phyloP scores from a whole-genome alignment of 2,329 filamentous ascomycete genomes.

The Neofusicoccum sp. region DNA sequence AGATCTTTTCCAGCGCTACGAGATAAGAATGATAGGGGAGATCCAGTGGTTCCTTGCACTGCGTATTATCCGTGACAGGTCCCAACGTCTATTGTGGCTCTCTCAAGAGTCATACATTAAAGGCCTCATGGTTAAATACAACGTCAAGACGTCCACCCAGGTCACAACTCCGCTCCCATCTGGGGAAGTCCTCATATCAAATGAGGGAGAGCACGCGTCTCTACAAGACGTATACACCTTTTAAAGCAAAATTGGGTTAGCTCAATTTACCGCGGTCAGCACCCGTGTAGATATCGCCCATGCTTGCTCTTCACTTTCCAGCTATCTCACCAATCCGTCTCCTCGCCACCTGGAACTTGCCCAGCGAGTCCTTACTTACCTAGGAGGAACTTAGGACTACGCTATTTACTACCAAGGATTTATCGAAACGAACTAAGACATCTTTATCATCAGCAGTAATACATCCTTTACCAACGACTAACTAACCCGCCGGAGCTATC shows the following conservation, averaged over 20 bases:
- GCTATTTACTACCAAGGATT: slow-evolving; percentile 21
- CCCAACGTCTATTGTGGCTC: slow-evolving; percentile 16
- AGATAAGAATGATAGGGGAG: slow-evolving; percentile 18
- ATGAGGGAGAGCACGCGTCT: slow-evolving; percentile 15
- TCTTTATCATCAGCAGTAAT: slow-evolving; percentile 22
- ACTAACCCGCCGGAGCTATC: slow-evolving; percentile 24
- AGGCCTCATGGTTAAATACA: slow-evolving; percentile 26
- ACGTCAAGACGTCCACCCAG: slow-evolving; percentile 22
- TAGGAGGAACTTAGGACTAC: slow-evolving; percentile 15
- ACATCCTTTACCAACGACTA: slow-evolving; percentile 27
- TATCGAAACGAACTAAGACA: slow-evolving; percentile 11
- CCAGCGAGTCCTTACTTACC: slow-evolving; percentile 23
- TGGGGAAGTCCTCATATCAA: slow-evolving; percentile 12
- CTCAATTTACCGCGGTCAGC: slow-evolving; percentile 23
- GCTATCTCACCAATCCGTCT: slow-evolving; percentile 25
- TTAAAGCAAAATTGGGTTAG: slow-evolving; percentile 25
- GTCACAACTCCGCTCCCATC: slow-evolving; percentile 1
- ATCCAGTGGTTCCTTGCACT: slow-evolving; percentile 23
- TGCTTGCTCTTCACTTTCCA: slow-evolving; percentile 23
- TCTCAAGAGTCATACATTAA: slow-evolving; percentile 24
- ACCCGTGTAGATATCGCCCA: slow-evolving; percentile 25
- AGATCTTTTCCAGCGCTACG: slow-evolving; percentile 19
- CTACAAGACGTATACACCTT: slow-evolving; percentile 22
- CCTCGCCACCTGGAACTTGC: slow-evolving; percentile 24
- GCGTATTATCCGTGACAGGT: slow-evolving; percentile 20